These are phyloP conservation scores for Protomyces inouyei DNA, from an alignment of 1,139 yeast species.

Conservation along the genomic window DNA sequence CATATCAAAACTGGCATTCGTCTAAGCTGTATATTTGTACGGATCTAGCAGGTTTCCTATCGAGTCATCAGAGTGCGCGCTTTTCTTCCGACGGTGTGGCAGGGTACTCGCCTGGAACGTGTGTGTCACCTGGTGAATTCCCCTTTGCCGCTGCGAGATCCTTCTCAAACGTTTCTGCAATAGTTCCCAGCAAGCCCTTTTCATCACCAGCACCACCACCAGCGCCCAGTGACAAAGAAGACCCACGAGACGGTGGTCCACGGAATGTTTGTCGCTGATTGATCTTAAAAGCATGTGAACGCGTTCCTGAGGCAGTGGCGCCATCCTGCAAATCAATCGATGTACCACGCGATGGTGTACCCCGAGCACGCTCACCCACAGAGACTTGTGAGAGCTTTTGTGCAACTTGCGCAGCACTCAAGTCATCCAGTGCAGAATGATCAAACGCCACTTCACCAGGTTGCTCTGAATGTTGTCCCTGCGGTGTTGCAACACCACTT, in stretches of 20 bases:
- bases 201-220: constrained; percentile 4
- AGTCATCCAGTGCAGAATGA: constrained; percentile 10
- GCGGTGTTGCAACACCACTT: constrained; percentile 8
- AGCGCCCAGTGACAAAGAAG: constrained; percentile 13
- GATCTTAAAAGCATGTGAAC: constrained; percentile 19
- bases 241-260: constrained; percentile 21
- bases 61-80: background rate
- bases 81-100: background rate
- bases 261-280: constrained; percentile 18
- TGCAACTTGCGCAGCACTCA: constrained; percentile 14
- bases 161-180: constrained; percentile 20
- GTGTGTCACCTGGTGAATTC: constrained; percentile 11
- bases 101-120: constrained; percentile 17
- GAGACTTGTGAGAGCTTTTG: constrained; percentile 9
- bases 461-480: background rate
- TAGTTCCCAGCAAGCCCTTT: constrained; percentile 12
- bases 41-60: no score
- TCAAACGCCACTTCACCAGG: constrained; percentile 1
- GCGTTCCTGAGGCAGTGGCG: constrained; percentile 1
- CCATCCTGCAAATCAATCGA: constrained; percentile 16
- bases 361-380: constrained; percentile 13
- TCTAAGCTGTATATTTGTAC: no score
- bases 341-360: constrained; percentile 9
- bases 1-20: no score
- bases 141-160: constrained; percentile 23